A percentile compares a stretch with the other conserved stretches of the same genome.
phyloP scores from a whole-genome alignment of 306 rosid species.

The Cotoneaster glaucophyllus region DNA sequence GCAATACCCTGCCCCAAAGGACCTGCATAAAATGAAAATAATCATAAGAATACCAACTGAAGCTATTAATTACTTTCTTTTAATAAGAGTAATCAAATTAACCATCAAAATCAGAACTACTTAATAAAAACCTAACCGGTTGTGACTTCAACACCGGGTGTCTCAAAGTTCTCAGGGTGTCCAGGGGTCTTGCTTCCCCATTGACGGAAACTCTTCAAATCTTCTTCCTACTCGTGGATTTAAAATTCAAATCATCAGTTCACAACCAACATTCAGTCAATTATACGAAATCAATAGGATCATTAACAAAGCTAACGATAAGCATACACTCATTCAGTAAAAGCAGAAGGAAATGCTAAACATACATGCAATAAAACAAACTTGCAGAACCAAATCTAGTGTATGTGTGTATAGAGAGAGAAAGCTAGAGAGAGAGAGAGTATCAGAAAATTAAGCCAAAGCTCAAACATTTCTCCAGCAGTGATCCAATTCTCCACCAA shows the following conservation, averaged over 20 bases:
- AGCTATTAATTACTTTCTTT: background rate
- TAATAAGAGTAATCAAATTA: background rate
- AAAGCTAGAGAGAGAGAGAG: background rate
- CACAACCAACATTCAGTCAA: constrained; percentile 6
- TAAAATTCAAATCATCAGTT: constrained; percentile 8
- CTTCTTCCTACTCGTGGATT: constrained; percentile 57
- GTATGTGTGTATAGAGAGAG: background rate
- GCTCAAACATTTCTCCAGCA: background rate
- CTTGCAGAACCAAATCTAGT: background rate
- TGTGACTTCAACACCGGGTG: constrained; percentile 87
- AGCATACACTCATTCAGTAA: background rate
- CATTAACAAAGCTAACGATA: background rate
- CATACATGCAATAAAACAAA: background rate
- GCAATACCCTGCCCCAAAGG: constrained; percentile 99
- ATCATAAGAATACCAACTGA: background rate
- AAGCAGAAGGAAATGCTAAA: no score
- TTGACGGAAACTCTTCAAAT: constrained; percentile 79
- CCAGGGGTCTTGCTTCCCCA: constrained; percentile 96
- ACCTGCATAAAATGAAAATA: constrained; percentile 41
- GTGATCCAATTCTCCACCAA: background rate
- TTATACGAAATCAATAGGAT: background rate
- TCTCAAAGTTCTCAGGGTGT: constrained; percentile 98
- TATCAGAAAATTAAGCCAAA: background rate
- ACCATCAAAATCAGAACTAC: background rate
- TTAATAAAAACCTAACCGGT: constrained; percentile 54